These are phyloP conservation scores for Uncinocarpus reesii DNA, from an alignment of 2,329 filamentous ascomycete species.

Conservation along the genomic window DNA sequence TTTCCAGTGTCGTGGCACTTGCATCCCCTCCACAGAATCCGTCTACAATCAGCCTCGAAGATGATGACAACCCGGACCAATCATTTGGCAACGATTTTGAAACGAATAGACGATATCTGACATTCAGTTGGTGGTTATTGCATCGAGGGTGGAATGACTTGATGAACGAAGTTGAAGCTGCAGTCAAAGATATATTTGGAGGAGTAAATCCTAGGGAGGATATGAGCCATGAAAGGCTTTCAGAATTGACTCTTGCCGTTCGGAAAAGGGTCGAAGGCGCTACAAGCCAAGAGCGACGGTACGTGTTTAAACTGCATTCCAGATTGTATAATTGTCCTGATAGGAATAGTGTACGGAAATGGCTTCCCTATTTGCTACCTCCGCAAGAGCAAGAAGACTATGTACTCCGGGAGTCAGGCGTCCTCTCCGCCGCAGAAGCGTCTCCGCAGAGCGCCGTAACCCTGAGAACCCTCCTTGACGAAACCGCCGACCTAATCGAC, in stretches of 20 bases:
- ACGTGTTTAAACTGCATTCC: slow-evolving; percentile 16
- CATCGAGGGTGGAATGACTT: slow-evolving; percentile 81
- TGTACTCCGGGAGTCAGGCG: slow-evolving; percentile 77
- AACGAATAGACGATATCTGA: slow-evolving; percentile 87
- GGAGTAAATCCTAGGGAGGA: slow-evolving; percentile 79
- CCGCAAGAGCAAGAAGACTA: slow-evolving; percentile 66
- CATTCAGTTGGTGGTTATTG: slow-evolving; percentile 96
- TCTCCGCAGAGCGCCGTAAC: slow-evolving; percentile 36
- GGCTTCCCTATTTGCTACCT: slow-evolving; percentile 78
- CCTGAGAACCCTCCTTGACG: slow-evolving; percentile 77
- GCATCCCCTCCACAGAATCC: slow-evolving; percentile 62
- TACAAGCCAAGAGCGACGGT: slow-evolving; percentile 53
- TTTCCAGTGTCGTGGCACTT: slow-evolving; percentile 86
- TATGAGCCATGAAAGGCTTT: slow-evolving; percentile 68
- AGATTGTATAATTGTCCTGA: slow-evolving; percentile 12
- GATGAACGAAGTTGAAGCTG: slow-evolving; percentile 68
- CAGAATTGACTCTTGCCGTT: slow-evolving; percentile 70
- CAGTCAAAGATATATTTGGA: slow-evolving; percentile 85
- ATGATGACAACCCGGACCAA: slow-evolving; percentile 83
- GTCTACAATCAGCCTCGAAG: slow-evolving; percentile 76
- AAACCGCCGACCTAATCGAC: slow-evolving; percentile 91
- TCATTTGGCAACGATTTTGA: slow-evolving; percentile 88
- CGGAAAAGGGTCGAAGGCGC: slow-evolving; percentile 73
- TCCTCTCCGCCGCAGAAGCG: slow-evolving; percentile 40
- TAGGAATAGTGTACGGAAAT: slow-evolving; percentile 47